Base-by-base conservation (phyloP, 2,329 filamentous ascomycete species). In the Chaetomiaceae sp. region DNA sequence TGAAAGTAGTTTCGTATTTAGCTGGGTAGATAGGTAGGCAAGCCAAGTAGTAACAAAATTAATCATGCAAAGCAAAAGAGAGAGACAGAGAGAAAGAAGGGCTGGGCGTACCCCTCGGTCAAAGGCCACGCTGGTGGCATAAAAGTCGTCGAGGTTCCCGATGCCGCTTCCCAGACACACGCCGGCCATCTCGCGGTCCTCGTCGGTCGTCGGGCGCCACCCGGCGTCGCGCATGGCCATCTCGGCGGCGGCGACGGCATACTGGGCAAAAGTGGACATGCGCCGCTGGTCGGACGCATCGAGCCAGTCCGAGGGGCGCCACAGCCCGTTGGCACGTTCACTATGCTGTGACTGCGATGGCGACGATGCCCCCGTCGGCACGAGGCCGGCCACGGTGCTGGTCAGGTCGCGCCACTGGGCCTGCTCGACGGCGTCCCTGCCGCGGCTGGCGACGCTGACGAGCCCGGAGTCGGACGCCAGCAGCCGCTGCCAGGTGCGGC, bases 141-240 rank as follows among this genome's bases (percentile, higher is more conserved):
- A 96, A 8, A 95, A 83, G 61, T 96, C 90, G 35, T 96, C 87
- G 34, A 99, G 77, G 62, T 93, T 96, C 14, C 93, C 93, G 61
- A 99, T 96, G 2, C 93, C 93, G 58, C 92, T 97, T 2, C 93
- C 93, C 35, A 99, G 76, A 63, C 92, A 96, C 1, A 99, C 87
- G 0, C 93, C 93, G 0, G 91, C 95, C 48, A 77, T 77, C 63
- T 95, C 87, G 20, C 79, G 76, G 51, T 91, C 81, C 20, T 82
- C 76, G 16, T 76, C 73, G 4, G 65, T 69, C 5, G 71, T 72
- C 0, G 85, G 82, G 43, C 78, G 74, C 89, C 91, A 96, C 2
- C 78, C 82, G 1, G 92, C 86, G 73, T 97, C 89, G 23, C 80
- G 70, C 45, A 99, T 73, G 0, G 93, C 93, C 78, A 97, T 93